These are phyloP conservation scores for Pyrenochaeta sp. DNA, from an alignment of 2,329 filamentous ascomycete species.

Conservation along the genomic window DNA sequence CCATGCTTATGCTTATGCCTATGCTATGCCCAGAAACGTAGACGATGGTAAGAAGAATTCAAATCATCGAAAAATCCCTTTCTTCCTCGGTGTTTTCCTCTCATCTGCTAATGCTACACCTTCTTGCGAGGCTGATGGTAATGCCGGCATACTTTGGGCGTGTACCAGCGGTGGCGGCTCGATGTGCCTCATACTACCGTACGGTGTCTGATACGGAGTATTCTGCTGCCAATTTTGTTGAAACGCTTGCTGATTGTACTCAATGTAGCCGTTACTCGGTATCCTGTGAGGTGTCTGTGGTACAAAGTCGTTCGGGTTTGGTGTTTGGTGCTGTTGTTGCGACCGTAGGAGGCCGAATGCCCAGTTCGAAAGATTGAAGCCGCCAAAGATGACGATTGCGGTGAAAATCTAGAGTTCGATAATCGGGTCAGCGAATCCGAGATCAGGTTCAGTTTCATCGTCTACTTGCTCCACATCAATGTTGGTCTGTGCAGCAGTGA, in stretches of 20 bases:
- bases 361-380: constrained; percentile 66
- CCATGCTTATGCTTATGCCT: background rate
- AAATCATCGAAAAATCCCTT: constrained; percentile 24
- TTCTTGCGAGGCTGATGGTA: constrained; percentile 22
- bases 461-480: background rate
- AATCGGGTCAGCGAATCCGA: background rate
- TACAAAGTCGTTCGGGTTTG: constrained; percentile 30
- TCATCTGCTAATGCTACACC: constrained; percentile 12
- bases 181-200: constrained; percentile 28
- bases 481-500: background rate
- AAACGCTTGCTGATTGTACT: constrained; percentile 27
- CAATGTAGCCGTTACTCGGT: constrained; percentile 28
- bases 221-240: constrained; percentile 30
- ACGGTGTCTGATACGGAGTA: constrained; percentile 38
- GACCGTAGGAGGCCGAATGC: constrained; percentile 65
- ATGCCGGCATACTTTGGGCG: constrained; percentile 40
- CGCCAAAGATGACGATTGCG: constrained; percentile 57
- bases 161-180: constrained; percentile 32
- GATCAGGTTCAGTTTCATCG: constrained; percentile 1
- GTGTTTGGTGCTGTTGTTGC: constrained; percentile 37
- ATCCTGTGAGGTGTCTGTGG: constrained; percentile 45
- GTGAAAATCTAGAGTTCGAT: constrained; percentile 56
- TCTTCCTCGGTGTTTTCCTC: constrained; percentile 29
- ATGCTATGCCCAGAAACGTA: background rate
- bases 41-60: background rate